Base-by-base conservation (phyloP, 2,329 filamentous ascomycete species). In the Fusarium sp. region DNA sequence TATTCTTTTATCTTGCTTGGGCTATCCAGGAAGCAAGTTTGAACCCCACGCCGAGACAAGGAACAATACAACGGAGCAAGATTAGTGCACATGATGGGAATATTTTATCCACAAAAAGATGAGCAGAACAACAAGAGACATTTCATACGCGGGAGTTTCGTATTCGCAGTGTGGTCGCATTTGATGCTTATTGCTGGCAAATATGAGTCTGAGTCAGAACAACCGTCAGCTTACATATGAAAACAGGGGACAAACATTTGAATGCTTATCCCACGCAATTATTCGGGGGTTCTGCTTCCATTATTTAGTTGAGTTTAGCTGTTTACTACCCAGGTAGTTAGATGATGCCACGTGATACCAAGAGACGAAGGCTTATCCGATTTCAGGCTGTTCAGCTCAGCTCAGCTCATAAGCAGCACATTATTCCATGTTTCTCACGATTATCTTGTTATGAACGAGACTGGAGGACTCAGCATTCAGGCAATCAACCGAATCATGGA, bases 401-500 rank as follows among this genome's bases (percentile, higher is more conserved):
- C 30, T 12, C 21, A 26, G 47, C 21, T 20, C 28, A 45, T 24
- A 47, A 42, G 36, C 43, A 45, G 9, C 17, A 36, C 7, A n/a
- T 17, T 10, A n/a, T 36, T 8, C 17, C 34, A 44, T 23, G 45
- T 20, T 24, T 26, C 51, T 38, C 20, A 14, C 15, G 10, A 5
- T 28, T 32, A 10, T 19, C 8, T 30, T 30, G 55, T 11, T 14
- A 62, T 62, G 58, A 34, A 24, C 14, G 36, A 32, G 17, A 11
- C 17, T 14, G 50, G 58, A 46, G 59, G 58, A n/a, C 58, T 62
- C 12, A 58, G 40, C 7, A 17, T 24, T 17, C 26, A 63, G n/a
- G 51, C 57, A 45, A 48, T 63, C 19, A 60, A 57, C 26, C 40
- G 57, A 48, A 42, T 56, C 26, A 62, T 61, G 58, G 56, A 61